Evolutionary conservation across 345 rosid species (phyloP).

Genomic region (Brassica incana): DNA sequence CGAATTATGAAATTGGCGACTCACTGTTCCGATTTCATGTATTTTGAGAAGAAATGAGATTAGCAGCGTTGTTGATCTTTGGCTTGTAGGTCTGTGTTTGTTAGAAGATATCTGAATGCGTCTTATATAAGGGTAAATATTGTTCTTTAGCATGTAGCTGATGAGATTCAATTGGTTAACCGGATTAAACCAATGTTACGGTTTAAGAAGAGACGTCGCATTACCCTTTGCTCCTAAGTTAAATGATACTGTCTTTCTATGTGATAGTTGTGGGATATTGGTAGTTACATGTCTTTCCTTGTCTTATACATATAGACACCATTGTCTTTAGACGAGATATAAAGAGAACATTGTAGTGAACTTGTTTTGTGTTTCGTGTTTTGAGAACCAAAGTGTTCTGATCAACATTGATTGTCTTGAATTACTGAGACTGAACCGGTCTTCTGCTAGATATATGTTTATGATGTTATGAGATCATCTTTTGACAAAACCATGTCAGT

Average conservation of each 20-base stretch:
- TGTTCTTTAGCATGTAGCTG: not conserved
- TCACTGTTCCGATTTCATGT: not conserved
- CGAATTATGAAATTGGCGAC: constrained; percentile 1
- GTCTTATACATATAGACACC: not conserved
- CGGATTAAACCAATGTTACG: not conserved
- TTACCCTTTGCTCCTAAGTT: not conserved
- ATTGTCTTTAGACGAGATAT: not conserved
- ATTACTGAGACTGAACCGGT: not conserved
- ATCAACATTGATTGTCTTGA: not conserved
- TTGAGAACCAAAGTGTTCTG: not conserved
- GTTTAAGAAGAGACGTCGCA: not conserved
- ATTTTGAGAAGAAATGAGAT: not conserved
- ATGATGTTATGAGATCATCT: not conserved
- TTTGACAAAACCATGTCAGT: not conserved
- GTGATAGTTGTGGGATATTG: not conserved
- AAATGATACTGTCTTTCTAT: not conserved
- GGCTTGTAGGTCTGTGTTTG: constrained; percentile 5
- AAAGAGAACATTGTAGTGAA: not conserved
- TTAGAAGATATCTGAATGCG: not conserved
- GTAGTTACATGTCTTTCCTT: not conserved
- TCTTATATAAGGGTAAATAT: not conserved
- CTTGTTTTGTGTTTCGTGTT: not conserved
- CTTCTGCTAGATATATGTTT: not conserved
- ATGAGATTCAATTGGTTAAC: not conserved
- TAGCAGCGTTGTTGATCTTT: not conserved